Percentiles rank a stretch among this genome's conserved stretches.
phyloP scores from a whole-genome alignment of 371 early-diverging fungal genomes.

The Circinella umbellata region DNA sequence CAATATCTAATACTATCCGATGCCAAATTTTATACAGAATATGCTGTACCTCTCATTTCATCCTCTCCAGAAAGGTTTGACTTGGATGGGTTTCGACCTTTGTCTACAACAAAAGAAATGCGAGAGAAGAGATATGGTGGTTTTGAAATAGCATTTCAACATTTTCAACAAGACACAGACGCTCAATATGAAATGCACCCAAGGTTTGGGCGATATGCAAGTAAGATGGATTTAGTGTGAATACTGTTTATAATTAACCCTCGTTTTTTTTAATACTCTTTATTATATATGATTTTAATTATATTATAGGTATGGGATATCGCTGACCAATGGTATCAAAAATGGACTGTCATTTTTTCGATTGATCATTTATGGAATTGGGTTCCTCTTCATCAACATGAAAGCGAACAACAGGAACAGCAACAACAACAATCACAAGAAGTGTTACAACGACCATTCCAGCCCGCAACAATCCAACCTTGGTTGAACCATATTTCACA shows the following conservation, averaged over 20 bases:
- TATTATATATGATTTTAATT: background rate
- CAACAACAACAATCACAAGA: conserved; percentile 4
- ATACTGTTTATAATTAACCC: background rate
- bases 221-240: conserved; percentile 11
- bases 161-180: conserved; percentile 35
- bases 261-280: background rate
- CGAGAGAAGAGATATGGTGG: conserved; percentile 1
- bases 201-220: conserved; percentile 50
- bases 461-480: conserved; percentile 27
- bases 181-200: conserved; percentile 51
- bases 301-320: conserved; percentile 47
- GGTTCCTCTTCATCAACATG: conserved; percentile 20
- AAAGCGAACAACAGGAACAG: conserved; percentile 15
- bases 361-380: conserved; percentile 54
- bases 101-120: conserved; percentile 18
- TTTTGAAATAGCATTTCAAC: conserved; percentile 27
- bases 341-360: conserved; percentile 49
- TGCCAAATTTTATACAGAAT: conserved; percentile 38
- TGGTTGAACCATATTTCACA: conserved; percentile 38
- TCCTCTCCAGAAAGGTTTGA: conserved; percentile 32
- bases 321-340: conserved; percentile 54
- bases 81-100: conserved; percentile 40
- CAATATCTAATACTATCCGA: conserved; percentile 43
- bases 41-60: conserved; percentile 41
- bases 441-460: conserved; percentile 14